Conservation (phyloP, 2,329 filamentous ascomycete genomes). For the Corynespora cassiicola region DNA sequence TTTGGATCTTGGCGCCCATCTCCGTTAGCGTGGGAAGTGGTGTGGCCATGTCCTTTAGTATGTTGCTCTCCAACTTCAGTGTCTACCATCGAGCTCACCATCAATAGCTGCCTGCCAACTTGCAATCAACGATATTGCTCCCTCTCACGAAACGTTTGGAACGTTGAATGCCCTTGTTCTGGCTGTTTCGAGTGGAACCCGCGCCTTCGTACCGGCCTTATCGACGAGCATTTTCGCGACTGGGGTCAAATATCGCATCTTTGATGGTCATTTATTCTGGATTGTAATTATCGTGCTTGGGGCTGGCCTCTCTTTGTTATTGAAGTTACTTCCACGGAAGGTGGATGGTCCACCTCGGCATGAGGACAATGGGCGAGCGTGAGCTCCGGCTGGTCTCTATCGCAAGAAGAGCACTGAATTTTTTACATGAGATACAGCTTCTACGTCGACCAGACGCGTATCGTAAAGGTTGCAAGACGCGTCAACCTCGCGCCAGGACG, state of each 20-base stretch:
- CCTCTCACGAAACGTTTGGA: constrained; percentile 68
- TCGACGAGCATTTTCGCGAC: constrained; percentile 73
- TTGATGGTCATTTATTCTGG: constrained; percentile 72
- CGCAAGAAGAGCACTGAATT: too few relatives aligned
- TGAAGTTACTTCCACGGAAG: constrained; percentile 15
- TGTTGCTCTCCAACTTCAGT: constrained; percentile 19
- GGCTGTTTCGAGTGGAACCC: constrained; percentile 65
- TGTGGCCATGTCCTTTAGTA: constrained; percentile 72
- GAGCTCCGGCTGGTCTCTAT: background rate
- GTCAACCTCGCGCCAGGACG: background rate
- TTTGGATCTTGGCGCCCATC: constrained; percentile 63
- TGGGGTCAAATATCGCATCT: constrained; percentile 66
- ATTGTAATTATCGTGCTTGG: constrained; percentile 55
- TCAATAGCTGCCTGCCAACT: constrained; percentile 69
- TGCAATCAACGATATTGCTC: constrained; percentile 75
- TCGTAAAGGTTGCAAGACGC: too few relatives aligned
- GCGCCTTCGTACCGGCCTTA: constrained; percentile 70
- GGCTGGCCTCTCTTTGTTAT: constrained; percentile 4
- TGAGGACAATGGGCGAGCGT: background rate
- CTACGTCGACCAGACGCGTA: too few relatives aligned
- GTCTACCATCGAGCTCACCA: constrained; percentile 1
- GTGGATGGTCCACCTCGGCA: constrained; percentile 12
- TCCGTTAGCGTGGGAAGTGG: constrained; percentile 64
- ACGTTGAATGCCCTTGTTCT: constrained; percentile 75
- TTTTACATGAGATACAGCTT: too few relatives aligned